A percentile compares a stretch with the other conserved stretches of the same genome.
Conservation (phyloP, 2,329 filamentous ascomycete genomes). For the Sphaceloma murrayae region DNA sequence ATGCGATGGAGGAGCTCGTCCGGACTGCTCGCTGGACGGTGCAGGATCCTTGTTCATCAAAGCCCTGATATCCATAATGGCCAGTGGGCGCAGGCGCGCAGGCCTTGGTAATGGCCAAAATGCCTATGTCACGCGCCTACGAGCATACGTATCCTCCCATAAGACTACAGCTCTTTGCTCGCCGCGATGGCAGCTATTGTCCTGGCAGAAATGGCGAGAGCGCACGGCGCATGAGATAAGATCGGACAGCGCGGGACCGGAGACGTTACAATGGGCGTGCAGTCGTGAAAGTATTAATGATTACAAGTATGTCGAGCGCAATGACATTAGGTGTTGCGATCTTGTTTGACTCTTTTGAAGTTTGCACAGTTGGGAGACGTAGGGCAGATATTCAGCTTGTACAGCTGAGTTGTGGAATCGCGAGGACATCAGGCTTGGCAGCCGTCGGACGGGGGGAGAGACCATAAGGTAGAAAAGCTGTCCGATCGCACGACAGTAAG, state of each 20-base stretch:
- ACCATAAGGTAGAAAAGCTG: too few species aligned
- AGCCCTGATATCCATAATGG: conserved; percentile 26
- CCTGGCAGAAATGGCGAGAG: neutral
- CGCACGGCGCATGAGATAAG: neutral
- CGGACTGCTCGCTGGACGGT: conserved; percentile 21
- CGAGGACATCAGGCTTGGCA: conserved; percentile 9
- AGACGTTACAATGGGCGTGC: neutral
- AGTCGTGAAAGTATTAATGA: neutral
- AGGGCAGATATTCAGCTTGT: conserved; percentile 2
- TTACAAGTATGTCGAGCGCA: neutral
- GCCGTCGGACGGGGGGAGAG: neutral
- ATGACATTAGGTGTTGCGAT: neutral
- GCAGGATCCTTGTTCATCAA: conserved; percentile 26
- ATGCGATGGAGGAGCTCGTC: conserved; percentile 6
- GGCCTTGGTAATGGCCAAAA: conserved; percentile 7
- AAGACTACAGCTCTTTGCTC: too few species aligned
- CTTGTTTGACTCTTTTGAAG: neutral
- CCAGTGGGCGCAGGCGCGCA: conserved; percentile 8
- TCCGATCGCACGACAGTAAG: too few species aligned
- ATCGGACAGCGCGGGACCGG: neutral
- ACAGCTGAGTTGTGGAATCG: conserved; percentile 10
- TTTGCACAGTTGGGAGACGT: neutral
- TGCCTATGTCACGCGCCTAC: conserved; percentile 9
- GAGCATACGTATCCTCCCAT: neutral
- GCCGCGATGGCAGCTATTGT: too few species aligned